Conservation (phyloP, 2,329 filamentous ascomycete genomes). For the Lachnellula hyalina region DNA sequence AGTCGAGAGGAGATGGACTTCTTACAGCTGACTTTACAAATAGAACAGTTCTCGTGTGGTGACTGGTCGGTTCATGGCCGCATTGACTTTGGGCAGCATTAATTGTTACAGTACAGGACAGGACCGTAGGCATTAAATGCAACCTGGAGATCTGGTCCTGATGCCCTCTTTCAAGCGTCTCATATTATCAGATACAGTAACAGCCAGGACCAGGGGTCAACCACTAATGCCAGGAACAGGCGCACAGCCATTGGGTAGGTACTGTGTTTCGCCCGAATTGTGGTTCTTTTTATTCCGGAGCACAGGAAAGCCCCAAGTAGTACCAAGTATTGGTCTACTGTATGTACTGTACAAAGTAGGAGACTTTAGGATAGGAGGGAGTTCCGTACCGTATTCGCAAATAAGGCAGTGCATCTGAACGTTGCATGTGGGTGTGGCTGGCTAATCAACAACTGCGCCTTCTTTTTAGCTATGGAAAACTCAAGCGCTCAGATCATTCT, state of each 20-base stretch:
- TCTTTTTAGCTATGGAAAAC: too few relatives aligned
- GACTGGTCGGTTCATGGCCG: neutral
- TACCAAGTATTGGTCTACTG: too few relatives aligned
- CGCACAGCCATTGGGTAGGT: neutral
- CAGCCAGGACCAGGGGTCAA: neutral
- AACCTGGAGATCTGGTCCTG: neutral
- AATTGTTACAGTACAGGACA: neutral
- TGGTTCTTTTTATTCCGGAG: neutral
- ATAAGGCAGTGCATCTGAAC: neutral
- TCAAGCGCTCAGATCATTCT: too few relatives aligned
- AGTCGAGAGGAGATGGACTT: neutral
- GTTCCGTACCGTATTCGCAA: neutral
- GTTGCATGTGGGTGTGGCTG: too few relatives aligned
- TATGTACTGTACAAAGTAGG: too few relatives aligned
- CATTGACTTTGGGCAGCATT: neutral
- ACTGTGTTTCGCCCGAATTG: neutral
- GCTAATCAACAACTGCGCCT: too few relatives aligned
- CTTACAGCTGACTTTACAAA: too few relatives aligned
- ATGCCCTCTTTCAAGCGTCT: neutral
- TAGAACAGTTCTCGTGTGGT: too few relatives aligned
- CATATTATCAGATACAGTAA: neutral
- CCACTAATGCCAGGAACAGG: neutral
- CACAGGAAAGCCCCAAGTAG: neutral
- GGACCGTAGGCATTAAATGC: constrained; percentile 2
- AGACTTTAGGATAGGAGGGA: too few relatives aligned